phyloP scores from a whole-genome alignment of 441 rosid species.

The Metrosideros polymorpha region DNA sequence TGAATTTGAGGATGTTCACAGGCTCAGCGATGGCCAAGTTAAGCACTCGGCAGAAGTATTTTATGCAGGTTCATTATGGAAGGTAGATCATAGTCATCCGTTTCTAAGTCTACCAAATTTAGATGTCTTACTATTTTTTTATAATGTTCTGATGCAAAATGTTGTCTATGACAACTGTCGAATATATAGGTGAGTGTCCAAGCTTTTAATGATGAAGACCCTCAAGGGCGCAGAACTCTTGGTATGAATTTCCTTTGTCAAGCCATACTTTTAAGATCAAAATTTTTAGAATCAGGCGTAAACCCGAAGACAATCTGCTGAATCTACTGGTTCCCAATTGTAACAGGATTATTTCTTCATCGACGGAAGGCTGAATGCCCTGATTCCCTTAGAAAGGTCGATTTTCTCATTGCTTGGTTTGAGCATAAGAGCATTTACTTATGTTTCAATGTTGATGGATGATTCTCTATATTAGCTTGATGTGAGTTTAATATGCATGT shows the following conservation, averaged over 20 bases:
- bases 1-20: slow-evolving; percentile 82
- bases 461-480: background rate
- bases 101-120: background rate
- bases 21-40: slow-evolving; percentile 91
- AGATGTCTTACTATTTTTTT: background rate
- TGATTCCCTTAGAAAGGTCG: slow-evolving; percentile 70
- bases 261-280: background rate
- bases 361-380: slow-evolving; percentile 78
- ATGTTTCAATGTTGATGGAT: background rate
- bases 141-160: background rate
- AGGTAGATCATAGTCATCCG: slow-evolving; percentile 34
- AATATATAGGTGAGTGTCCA: slow-evolving; percentile 77
- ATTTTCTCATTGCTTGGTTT: background rate
- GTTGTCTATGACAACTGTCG: background rate
- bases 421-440: background rate
- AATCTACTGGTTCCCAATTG: background rate
- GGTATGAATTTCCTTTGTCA: slow-evolving; percentile 32
- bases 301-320: background rate
- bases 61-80: slow-evolving; percentile 97
- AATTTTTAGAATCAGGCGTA: background rate
- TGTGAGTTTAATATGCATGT: background rate
- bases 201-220: slow-evolving; percentile 93
- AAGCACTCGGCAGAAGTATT: slow-evolving; percentile 90
- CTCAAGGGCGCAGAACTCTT: slow-evolving; percentile 92
- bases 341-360: slow-evolving; percentile 86